phyloP scores from a whole-genome alignment of 805 yeast species.

The Wickerhamomyces ciferrii region DNA sequence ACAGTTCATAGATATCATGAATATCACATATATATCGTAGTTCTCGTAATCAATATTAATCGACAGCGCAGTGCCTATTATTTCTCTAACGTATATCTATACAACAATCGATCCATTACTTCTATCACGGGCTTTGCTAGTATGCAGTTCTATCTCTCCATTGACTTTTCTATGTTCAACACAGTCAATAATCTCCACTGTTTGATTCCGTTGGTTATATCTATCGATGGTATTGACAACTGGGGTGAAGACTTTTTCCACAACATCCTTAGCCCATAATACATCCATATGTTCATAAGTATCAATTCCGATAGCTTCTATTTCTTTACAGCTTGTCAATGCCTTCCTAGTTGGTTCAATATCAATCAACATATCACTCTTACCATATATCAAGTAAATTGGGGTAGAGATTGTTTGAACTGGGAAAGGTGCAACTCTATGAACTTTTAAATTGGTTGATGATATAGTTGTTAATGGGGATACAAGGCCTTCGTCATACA shows the following conservation, averaged over 20 bases:
- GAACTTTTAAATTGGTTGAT: slow-evolving; percentile 25
- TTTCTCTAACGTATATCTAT: too few relatives aligned
- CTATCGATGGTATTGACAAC: slow-evolving; percentile 49
- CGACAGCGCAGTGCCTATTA: too few relatives aligned
- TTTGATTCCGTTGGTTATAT: neutral
- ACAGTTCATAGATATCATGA: neutral
- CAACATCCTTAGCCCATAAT: slow-evolving; percentile 68
- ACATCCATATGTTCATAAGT: slow-evolving; percentile 78
- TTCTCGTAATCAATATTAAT: too few relatives aligned
- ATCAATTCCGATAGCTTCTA: slow-evolving; percentile 37
- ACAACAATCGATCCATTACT: neutral
- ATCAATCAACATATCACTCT: slow-evolving; percentile 65
- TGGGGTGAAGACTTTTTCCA: slow-evolving; percentile 26
- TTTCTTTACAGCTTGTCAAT: slow-evolving; percentile 35
- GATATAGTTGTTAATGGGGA: slow-evolving; percentile 13
- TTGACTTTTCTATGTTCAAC: slow-evolving; percentile 1
- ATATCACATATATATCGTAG: too few relatives aligned
- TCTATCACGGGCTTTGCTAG: neutral
- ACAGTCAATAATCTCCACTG: neutral
- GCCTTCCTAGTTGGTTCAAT: slow-evolving; percentile 53
- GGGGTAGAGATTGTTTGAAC: slow-evolving; percentile 52
- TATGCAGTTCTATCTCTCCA: neutral
- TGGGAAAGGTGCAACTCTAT: slow-evolving; percentile 51
- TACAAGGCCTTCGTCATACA: slow-evolving; percentile 55
- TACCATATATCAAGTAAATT: slow-evolving; percentile 65